Conservation (phyloP, 768 basidiomycete species). For the Podaxis sp. region DNA sequence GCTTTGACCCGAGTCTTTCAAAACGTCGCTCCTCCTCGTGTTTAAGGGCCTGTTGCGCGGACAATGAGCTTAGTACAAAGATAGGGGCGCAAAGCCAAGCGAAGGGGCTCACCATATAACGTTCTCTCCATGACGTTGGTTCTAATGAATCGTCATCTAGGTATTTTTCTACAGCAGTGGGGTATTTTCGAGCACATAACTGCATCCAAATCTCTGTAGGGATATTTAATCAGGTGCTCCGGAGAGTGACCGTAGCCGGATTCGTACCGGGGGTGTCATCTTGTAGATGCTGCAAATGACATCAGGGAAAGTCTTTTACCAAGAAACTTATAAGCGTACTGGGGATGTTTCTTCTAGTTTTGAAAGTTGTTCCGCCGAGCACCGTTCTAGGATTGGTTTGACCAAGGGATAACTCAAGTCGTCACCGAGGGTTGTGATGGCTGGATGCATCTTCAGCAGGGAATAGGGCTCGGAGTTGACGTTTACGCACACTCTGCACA, state of each 20-base stretch:
- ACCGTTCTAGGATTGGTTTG: slow-evolving; percentile 73
- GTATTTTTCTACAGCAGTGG: slow-evolving; percentile 51
- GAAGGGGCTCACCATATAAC: slow-evolving; percentile 57
- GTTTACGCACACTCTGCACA: slow-evolving; percentile 6
- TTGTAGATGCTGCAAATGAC: slow-evolving; percentile 45
- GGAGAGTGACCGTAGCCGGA: slow-evolving; percentile 4
- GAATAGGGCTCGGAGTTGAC: background rate
- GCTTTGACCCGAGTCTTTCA: slow-evolving; percentile 58
- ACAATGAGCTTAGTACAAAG: slow-evolving; percentile 15
- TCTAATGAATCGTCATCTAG: slow-evolving; percentile 37
- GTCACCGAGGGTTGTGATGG: slow-evolving; percentile 63
- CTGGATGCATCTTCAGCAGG: slow-evolving; percentile 33
- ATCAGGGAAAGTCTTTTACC: background rate
- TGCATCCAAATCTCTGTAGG: slow-evolving; percentile 63
- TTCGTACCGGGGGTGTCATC: slow-evolving; percentile 54
- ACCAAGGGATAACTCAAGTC: slow-evolving; percentile 63
- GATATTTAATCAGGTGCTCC: slow-evolving; percentile 13
- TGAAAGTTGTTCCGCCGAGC: slow-evolving; percentile 67
- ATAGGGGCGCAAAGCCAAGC: background rate
- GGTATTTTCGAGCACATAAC: slow-evolving; percentile 62
- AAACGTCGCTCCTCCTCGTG: slow-evolving; percentile 63
- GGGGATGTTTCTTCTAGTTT: slow-evolving; percentile 70
- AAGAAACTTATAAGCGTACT: slow-evolving; percentile 40
- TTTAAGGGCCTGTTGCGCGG: slow-evolving; percentile 44
- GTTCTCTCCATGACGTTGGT: slow-evolving; percentile 66